A percentile compares a stretch with the other conserved stretches of the same genome.
phyloP scores from a whole-genome alignment of 148 eudicot genomes.

The Mesembryanthemum crystallinum region DNA sequence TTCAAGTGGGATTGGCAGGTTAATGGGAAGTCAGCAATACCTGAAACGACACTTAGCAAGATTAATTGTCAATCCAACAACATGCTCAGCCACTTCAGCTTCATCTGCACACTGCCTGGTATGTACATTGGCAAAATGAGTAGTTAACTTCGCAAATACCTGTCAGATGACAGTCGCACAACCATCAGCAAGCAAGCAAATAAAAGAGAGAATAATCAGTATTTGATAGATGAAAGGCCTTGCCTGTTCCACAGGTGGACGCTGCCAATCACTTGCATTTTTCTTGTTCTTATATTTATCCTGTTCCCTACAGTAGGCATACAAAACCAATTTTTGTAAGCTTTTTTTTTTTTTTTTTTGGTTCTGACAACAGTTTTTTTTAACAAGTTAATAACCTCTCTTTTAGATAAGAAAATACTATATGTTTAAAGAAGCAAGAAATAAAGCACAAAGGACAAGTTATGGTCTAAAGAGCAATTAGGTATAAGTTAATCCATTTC shows the following conservation, averaged over 20 bases:
- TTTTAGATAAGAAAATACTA: neutral
- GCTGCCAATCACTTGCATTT: constrained; percentile 52
- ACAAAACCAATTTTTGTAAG: neutral
- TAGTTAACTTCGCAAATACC: constrained; percentile 66
- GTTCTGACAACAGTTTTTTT: too few relatives aligned
- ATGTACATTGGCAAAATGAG: constrained; percentile 69
- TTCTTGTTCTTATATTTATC: constrained; percentile 62
- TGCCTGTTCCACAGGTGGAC: constrained; percentile 92
- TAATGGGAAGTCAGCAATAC: constrained; percentile 31
- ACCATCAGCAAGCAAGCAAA: neutral
- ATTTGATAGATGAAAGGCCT: constrained; percentile 11
- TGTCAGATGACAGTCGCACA: constrained; percentile 17
- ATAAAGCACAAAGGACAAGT: too few relatives aligned
- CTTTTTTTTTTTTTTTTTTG: too few relatives aligned
- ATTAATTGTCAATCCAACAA: constrained; percentile 77
- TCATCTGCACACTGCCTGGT: constrained; percentile 83
- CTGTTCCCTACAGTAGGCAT: constrained; percentile 59
- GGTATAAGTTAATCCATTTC: too few relatives aligned
- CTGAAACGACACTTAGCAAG: constrained; percentile 84
- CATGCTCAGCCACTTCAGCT: constrained; percentile 94
- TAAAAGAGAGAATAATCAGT: neutral
- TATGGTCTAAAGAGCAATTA: too few relatives aligned
- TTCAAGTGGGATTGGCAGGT: neutral
- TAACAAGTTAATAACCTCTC: too few relatives aligned
- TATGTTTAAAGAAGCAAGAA: neutral